Evolutionary conservation across 345 rosid genomes (phyloP), one percentile per base, ranked within the genome.

Genomic region (Cardamine chenopodiifolia): DNA sequence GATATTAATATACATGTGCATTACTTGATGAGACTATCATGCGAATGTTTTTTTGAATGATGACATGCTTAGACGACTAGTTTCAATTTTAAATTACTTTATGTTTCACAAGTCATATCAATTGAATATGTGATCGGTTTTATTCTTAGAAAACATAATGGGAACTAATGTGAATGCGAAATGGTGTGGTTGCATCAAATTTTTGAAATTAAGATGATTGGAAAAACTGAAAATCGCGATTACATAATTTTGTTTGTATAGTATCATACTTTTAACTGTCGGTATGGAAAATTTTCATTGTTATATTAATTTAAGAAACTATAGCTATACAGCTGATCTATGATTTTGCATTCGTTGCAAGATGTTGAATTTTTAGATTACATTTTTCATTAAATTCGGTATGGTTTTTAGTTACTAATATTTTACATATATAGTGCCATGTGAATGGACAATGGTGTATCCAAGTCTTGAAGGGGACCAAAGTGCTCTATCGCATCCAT

Each of bases 401-500:
- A 5, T 31, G 15, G 5, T 8, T 54, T n/a, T n/a, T n/a, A n/a
- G n/a, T n/a, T n/a, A n/a, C n/a, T n/a, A n/a, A n/a, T n/a, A n/a
- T n/a, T n/a, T n/a, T n/a, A n/a, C n/a, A n/a, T n/a, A n/a, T n/a
- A 65, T 44, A 62, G 31, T 66, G 59, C 58, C 50, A 66, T 52
- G 66, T 65, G 66, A 66, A 22, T 65, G 31, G 31, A 66, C 23
- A 55, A 22, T 32, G 50, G 66, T 32, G 39, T 45, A 65, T 55
- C 47, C 50, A 50, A 35, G 40, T 66, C 66, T 63, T 73, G 35
- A 64, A 55, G 58, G 78, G 66, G 66, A 57, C 72, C 72, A 74
- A 74, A 65, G 23, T 56, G 59, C 58, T 66, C 66, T 6, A 34
- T 56, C 31, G 31, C 40, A 66, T 74, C 60, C 60, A 66, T 25